These are phyloP conservation scores for Penicillium samsonianum DNA, from an alignment of 495 filamentous ascomycete species.

Conservation along the genomic window DNA sequence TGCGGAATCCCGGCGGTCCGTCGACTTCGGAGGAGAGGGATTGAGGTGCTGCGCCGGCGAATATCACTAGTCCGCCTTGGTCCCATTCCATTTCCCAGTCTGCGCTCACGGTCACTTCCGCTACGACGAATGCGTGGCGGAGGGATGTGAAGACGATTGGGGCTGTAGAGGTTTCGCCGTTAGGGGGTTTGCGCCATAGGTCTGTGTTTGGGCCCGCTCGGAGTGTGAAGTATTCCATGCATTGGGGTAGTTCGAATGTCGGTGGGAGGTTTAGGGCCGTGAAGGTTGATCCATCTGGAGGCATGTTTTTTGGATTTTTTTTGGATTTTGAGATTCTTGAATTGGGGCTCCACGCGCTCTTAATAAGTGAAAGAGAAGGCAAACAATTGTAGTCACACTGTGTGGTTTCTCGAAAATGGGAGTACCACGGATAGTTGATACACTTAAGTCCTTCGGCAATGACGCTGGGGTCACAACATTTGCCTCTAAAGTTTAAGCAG, in stretches of 20 bases:
- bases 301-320: too few relatives aligned
- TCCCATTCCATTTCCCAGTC: slow-evolving; percentile 64
- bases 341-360: background rate
- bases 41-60: slow-evolving; percentile 67
- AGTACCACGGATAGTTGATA: slow-evolving; percentile 10
- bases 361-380: background rate
- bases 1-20: slow-evolving; percentile 7
- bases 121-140: slow-evolving; percentile 53
- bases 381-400: background rate
- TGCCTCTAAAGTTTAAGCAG: slow-evolving; percentile 10
- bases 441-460: slow-evolving; percentile 2
- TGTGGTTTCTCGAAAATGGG: background rate
- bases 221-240: slow-evolving; percentile 59
- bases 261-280: slow-evolving; percentile 52
- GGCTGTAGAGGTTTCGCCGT: slow-evolving; percentile 56
- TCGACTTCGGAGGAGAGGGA: slow-evolving; percentile 32
- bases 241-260: slow-evolving; percentile 49
- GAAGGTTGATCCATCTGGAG: slow-evolving; percentile 53
- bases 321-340: background rate
- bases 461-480: slow-evolving; percentile 20
- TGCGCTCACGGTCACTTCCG: slow-evolving; percentile 60
- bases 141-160: slow-evolving; percentile 59
- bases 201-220: slow-evolving; percentile 58
- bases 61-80: slow-evolving; percentile 74
- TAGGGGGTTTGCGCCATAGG: slow-evolving; percentile 56